Base-by-base conservation (phyloP, 768 basidiomycete species). In the Lentinula guzmanii region DNA sequence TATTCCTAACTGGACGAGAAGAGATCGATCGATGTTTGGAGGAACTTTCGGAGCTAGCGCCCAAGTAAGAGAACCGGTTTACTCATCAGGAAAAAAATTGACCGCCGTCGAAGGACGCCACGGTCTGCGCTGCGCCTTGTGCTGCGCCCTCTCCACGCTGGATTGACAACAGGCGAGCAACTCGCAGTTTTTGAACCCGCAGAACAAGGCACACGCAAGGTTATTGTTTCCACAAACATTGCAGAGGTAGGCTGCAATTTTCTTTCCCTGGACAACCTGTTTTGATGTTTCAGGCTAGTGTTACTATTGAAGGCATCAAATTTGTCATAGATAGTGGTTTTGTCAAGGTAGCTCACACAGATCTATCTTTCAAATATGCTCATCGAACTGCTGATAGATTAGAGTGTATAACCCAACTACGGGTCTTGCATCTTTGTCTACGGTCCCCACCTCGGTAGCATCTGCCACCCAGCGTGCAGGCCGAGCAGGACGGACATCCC, bases 291-390 rank as follows among this genome's bases (percentile, higher is more conserved):
- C 61, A 93, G 91, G 95, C 97, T 15, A 95, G 92, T 70, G 90
- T 99, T 24, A 99, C 97, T 0, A 98, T 99, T 61, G 93, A 98
- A 45, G 95, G 95, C 3, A 87, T 98, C 63, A 90, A 89, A 65
- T 98, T 87, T 68, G 95, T 99, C 13, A 81, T 98, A 3, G 97
- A 99, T 68, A 87, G 86, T 62, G 97, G 97, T 15, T 94, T 94
- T 68, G 95, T 97, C 64, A 99, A 99, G 84, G 94, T 93, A 65
- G 21, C 62, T 43, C 16, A 43, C 42, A 62, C 11, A 21, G 31
- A 37, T 18, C 31, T 41, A 21, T 61, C 45, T n/a, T 55, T 8
- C 28, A 28, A 34, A 33, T n/a, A 15, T 35, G 5, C 24, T 58
- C 39, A 3, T 61, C 39, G 31, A 55, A 48, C 6, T 55, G 18